Conservation (phyloP, 257 asterid genomes). For the Marsdenia floribunda region DNA sequence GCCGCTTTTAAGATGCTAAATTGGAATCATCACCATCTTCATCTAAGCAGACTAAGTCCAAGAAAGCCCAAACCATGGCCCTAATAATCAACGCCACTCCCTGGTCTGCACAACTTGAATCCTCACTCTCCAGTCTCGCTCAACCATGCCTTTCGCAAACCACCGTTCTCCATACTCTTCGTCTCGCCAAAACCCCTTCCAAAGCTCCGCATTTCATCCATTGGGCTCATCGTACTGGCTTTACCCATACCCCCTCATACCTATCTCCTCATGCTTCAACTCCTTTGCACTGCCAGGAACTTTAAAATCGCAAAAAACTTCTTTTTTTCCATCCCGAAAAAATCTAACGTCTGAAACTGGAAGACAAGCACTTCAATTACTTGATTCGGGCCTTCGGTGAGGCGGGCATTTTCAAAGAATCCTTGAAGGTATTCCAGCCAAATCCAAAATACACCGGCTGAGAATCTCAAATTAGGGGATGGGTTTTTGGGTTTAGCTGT, state of each 20-base stretch:
- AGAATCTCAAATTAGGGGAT: too few species aligned
- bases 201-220: too few species aligned
- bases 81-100: too few species aligned
- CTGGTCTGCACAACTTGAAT: too few species aligned
- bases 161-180: slow-evolving; percentile 61
- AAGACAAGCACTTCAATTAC: slow-evolving; percentile 57
- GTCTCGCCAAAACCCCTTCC: too few species aligned
- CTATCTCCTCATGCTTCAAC: slow-evolving; percentile 61
- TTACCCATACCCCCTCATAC: slow-evolving; percentile 51
- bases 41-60: slow-evolving; percentile 23
- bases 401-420: slow-evolving; percentile 72
- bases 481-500: too few species aligned
- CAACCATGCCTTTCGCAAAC: slow-evolving; percentile 52
- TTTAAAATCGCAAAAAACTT: slow-evolving; percentile 71
- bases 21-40: slow-evolving; percentile 25
- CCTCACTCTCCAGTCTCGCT: too few species aligned
- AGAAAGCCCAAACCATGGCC: slow-evolving; percentile 53
- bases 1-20: not conserved
- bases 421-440: slow-evolving; percentile 50
- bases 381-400: slow-evolving; percentile 68
- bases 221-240: too few species aligned
- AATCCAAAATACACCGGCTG: too few species aligned
- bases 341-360: slow-evolving; percentile 42
- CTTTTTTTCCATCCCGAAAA: slow-evolving; percentile 57
- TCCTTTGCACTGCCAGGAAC: slow-evolving; percentile 53